These are phyloP conservation scores for Arachis hypogaea DNA, from an alignment of 306 rosid species.

Conservation along the genomic window DNA sequence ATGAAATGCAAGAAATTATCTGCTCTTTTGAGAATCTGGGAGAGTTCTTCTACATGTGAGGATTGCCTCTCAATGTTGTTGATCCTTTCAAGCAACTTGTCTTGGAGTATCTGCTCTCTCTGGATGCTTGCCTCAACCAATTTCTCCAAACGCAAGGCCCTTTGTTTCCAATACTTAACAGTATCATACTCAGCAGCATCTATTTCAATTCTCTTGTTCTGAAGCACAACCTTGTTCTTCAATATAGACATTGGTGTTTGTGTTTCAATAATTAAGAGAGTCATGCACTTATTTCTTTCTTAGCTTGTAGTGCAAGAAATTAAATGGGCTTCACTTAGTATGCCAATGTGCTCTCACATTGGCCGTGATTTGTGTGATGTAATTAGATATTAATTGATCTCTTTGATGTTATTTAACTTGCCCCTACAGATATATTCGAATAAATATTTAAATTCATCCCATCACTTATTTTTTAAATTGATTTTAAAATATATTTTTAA, in stretches of 20 bases:
- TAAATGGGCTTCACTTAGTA: too few relatives aligned
- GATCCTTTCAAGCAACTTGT: conserved; percentile 66
- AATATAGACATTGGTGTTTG: too few relatives aligned
- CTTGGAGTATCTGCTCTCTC: conserved; percentile 72
- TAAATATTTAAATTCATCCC: too few relatives aligned
- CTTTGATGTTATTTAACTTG: too few relatives aligned
- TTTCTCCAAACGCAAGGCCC: conserved; percentile 62
- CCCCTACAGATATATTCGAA: too few relatives aligned
- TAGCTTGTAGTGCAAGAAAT: too few relatives aligned
- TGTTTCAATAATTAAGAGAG: too few relatives aligned
- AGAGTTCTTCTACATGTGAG: conserved; percentile 81
- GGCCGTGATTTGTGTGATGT: conserved; percentile 42
- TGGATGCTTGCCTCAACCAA: conserved; percentile 63
- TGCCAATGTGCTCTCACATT: background rate
- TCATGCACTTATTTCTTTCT: too few relatives aligned
- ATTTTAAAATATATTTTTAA: too few relatives aligned
- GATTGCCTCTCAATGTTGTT: conserved; percentile 67
- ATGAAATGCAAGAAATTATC: conserved; percentile 91
- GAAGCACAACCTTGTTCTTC: conserved; percentile 40
- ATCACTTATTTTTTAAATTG: too few relatives aligned
- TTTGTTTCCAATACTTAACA: conserved; percentile 71
- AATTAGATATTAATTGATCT: background rate
- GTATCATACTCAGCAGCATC: conserved; percentile 73
- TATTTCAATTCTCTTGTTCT: conserved; percentile 42
- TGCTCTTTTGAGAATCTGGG: conserved; percentile 85